phyloP scores from a whole-genome alignment of 257 asterid genomes.

The Nicotiana noctiflora region DNA sequence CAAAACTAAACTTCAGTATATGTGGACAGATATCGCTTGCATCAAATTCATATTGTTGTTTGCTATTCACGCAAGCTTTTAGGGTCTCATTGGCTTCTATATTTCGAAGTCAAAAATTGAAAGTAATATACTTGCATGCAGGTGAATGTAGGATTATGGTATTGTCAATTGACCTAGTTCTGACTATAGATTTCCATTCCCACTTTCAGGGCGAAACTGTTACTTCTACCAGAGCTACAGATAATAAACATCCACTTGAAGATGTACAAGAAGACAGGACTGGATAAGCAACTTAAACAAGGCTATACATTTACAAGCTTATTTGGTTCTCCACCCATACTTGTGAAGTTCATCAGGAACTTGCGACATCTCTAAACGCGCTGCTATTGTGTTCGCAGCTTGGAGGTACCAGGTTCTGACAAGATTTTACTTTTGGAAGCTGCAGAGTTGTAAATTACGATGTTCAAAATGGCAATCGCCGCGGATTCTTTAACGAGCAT shows the following conservation, averaged over 20 bases:
- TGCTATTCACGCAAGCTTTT: background rate
- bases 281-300: background rate
- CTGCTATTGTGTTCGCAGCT: background rate
- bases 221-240: constrained; percentile 7
- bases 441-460: background rate
- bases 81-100: background rate
- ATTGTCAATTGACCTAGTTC: background rate
- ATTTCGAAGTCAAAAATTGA: background rate
- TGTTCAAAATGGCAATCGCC: background rate
- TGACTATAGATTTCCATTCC: background rate
- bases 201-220: constrained; percentile 18
- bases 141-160: background rate
- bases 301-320: background rate
- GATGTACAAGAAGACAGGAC: constrained; percentile 9
- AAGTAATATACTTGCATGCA: background rate
- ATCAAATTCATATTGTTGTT: background rate
- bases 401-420: background rate
- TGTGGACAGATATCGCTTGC: background rate
- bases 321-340: background rate
- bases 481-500: background rate
- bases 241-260: constrained; percentile 7
- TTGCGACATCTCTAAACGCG: background rate
- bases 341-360: background rate
- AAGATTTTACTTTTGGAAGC: background rate
- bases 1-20: background rate